Evolutionary conservation across 345 rosid genomes (phyloP).

Genomic region (Mercurialis annua): DNA sequence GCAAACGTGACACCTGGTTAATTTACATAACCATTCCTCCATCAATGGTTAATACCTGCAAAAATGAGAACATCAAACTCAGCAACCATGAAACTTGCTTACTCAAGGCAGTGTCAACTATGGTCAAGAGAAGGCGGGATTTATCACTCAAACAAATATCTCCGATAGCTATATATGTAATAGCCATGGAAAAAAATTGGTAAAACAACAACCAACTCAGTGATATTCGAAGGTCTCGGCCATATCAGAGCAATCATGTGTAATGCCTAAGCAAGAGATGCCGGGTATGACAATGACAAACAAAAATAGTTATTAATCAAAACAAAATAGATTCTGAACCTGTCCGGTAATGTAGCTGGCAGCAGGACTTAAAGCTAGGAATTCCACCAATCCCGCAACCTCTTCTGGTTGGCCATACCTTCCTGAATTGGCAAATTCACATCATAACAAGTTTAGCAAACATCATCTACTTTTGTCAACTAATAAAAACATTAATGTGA

Average conservation of each 20-base stretch:
- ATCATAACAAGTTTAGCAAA: background rate
- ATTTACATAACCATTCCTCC: slow-evolving; percentile 93
- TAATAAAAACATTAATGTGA: background rate
- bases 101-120: background rate
- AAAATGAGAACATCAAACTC: slow-evolving; percentile 10
- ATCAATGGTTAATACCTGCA: slow-evolving; percentile 83
- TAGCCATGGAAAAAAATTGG: background rate
- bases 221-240: background rate
- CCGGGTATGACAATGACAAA: background rate
- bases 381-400: slow-evolving; percentile 97
- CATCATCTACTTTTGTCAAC: background rate
- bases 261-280: too few species aligned
- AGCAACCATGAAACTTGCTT: slow-evolving; percentile 6
- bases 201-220: background rate
- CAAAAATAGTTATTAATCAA: background rate
- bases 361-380: slow-evolving; percentile 86
- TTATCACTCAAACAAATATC: background rate
- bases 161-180: background rate
- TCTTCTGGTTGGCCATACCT: slow-evolving; percentile 97
- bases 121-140: background rate
- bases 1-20: background rate
- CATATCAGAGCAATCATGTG: background rate
- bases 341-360: slow-evolving; percentile 92
- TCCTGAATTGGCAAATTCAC: slow-evolving; percentile 43
- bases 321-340: slow-evolving; percentile 37